Evolutionary conservation across 1,284 basidiomycete genomes (phyloP).

Genomic region (Rhodofomes roseus): DNA sequence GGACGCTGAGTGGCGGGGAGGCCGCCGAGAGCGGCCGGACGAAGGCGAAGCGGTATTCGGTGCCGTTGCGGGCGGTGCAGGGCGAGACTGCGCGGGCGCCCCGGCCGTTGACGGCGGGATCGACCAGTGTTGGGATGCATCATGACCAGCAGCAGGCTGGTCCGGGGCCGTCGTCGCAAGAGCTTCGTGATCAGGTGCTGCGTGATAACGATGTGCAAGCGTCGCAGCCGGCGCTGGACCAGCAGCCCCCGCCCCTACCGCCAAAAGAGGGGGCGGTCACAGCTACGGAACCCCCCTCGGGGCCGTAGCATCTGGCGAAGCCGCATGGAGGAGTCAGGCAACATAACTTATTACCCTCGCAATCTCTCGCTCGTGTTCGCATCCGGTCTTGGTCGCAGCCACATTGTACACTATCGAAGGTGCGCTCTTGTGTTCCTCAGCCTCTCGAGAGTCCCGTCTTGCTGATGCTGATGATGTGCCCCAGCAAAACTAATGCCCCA

Average conservation of each 20-base stretch:
- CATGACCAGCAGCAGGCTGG: neutral
- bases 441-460: too few species aligned
- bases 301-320: neutral
- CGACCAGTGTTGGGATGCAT: neutral
- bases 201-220: neutral
- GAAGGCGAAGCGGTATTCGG: conserved; percentile 2
- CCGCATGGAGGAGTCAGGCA: too few species aligned
- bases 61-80: neutral
- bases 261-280: neutral
- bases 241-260: neutral
- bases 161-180: neutral
- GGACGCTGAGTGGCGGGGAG: neutral
- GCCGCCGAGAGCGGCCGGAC: neutral
- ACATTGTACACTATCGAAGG: neutral
- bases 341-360: neutral
- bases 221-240: neutral
- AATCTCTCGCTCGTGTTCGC: neutral
- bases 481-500: neutral
- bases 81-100: neutral
- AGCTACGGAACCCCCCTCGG: neutral
- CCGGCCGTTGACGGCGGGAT: neutral
- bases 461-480: too few species aligned
- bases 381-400: neutral
- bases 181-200: neutral
- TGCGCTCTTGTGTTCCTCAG: neutral